Evolutionary conservation across 164 flowering plant species (phyloP).

Genomic region (Protea cynaroides): DNA sequence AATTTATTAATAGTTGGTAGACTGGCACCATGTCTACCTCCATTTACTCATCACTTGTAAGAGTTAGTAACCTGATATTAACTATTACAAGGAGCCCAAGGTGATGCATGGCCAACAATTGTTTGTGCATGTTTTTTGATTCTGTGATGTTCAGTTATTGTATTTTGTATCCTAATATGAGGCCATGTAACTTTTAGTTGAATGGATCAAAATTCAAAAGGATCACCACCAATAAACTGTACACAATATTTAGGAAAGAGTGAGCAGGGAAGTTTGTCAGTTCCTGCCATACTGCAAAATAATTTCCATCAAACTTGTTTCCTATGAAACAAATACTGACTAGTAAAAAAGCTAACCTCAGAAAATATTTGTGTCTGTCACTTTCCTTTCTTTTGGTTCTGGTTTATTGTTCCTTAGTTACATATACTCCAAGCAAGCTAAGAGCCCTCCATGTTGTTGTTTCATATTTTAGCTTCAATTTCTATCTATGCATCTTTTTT

Average conservation of each 20-base stretch:
- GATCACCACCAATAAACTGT: no score
- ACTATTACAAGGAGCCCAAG: no score
- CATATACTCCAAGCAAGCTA: background rate
- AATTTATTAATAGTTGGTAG: background rate
- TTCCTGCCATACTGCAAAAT: no score
- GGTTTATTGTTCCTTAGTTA: background rate
- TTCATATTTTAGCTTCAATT: no score
- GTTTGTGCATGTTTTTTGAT: no score
- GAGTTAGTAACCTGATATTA: background rate
- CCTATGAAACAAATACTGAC: background rate
- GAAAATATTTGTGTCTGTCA: background rate
- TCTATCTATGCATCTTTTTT: no score
- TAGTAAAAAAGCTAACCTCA: background rate
- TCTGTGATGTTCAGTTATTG: constrained; percentile 11
- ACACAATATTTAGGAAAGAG: no score
- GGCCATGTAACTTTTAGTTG: no score
- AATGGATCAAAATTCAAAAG: no score
- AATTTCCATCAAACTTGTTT: no score
- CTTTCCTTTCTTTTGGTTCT: background rate
- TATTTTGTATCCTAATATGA: background rate
- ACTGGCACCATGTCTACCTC: background rate
- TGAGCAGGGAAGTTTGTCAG: no score
- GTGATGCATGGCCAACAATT: no score
- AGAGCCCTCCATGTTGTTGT: background rate
- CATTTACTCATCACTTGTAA: background rate